Evolutionary conservation across 1,284 basidiomycete genomes (phyloP).

Genomic region (Meira miltonrushii): DNA sequence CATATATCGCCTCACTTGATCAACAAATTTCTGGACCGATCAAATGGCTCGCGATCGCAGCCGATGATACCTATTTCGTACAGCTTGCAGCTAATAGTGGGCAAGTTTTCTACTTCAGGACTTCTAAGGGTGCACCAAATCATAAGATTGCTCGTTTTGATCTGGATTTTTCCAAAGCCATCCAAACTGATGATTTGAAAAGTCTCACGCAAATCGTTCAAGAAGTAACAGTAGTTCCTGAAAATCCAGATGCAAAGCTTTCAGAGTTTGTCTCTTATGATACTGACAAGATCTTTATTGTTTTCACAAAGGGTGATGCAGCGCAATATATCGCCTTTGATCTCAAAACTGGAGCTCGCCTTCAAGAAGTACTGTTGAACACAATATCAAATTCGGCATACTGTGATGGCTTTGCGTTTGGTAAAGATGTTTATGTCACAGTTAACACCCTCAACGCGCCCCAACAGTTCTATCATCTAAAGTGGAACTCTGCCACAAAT

Average conservation of each 20-base stretch:
- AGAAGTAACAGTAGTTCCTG: slow-evolving; percentile 63
- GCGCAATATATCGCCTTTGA: slow-evolving; percentile 74
- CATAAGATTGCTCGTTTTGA: slow-evolving; percentile 38
- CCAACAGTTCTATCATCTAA: slow-evolving; percentile 57
- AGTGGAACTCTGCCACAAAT: slow-evolving; percentile 24
- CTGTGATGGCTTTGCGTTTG: too few relatives aligned
- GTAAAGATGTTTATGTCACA: slow-evolving; percentile 57
- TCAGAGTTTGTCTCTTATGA: slow-evolving; percentile 60
- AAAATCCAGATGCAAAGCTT: slow-evolving; percentile 64
- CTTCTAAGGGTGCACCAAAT: slow-evolving; percentile 47
- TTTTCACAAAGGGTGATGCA: slow-evolving; percentile 73
- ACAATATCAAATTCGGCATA: slow-evolving; percentile 57
- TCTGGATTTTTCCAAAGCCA: slow-evolving; percentile 22
- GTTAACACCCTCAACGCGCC: slow-evolving; percentile 71
- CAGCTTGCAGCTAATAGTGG: slow-evolving; percentile 41
- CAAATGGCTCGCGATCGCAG: slow-evolving; percentile 40
- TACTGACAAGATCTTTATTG: slow-evolving; percentile 62
- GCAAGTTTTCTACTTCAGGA: slow-evolving; percentile 44
- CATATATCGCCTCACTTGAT: slow-evolving; percentile 31
- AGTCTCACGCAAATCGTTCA: slow-evolving; percentile 27
- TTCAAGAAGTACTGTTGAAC: slow-evolving; percentile 67
- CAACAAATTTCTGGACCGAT: slow-evolving; percentile 19
- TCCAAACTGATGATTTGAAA: slow-evolving; percentile 27
- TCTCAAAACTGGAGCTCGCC: slow-evolving; percentile 60
- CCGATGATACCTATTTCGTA: slow-evolving; percentile 38